A percentile compares a stretch with the other conserved stretches of the same genome.
phyloP scores from a whole-genome alignment of 2,329 filamentous ascomycete species.

The Talaromyces sp. region DNA sequence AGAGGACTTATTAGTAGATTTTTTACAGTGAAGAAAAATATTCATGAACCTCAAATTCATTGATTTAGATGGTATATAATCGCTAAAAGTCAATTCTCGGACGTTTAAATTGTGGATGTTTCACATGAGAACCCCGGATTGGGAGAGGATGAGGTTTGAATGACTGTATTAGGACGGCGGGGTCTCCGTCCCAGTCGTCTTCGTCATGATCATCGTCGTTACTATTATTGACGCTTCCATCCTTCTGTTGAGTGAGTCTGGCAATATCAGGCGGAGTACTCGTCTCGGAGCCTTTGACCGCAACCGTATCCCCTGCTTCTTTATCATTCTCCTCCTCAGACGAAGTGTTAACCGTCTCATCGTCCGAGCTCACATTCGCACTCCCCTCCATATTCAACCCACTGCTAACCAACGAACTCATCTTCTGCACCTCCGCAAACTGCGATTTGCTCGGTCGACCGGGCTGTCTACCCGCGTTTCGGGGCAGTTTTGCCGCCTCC shows the following conservation, averaged over 20 bases:
- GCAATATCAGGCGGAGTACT: background rate
- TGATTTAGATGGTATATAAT: background rate
- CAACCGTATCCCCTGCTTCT: background rate
- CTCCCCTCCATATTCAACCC: slow-evolving; percentile 30
- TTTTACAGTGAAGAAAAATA: background rate
- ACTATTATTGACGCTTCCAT: background rate
- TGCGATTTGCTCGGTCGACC: slow-evolving; percentile 21
- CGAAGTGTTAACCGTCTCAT: slow-evolving; percentile 9
- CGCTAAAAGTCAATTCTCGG: slow-evolving; percentile 2
- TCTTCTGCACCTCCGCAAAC: slow-evolving; percentile 36
- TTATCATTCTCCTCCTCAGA: slow-evolving; percentile 15
- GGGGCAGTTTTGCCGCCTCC: slow-evolving; percentile 27
- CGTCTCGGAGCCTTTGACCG: background rate
- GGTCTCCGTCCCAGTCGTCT: background rate
- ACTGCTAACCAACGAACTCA: slow-evolving; percentile 39
- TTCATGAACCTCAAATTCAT: background rate
- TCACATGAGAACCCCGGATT: background rate
- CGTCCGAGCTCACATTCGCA: slow-evolving; percentile 26
- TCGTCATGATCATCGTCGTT: background rate
- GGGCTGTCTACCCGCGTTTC: slow-evolving; percentile 27
- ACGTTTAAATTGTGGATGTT: slow-evolving; percentile 7
- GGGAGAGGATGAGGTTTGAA: background rate
- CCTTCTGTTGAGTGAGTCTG: background rate
- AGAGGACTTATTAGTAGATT: slow-evolving; percentile 60
- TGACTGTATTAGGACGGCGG: background rate